Base-by-base conservation (phyloP, 1,139 yeast species). In the Hemisphaericaspora lyxosophila region DNA sequence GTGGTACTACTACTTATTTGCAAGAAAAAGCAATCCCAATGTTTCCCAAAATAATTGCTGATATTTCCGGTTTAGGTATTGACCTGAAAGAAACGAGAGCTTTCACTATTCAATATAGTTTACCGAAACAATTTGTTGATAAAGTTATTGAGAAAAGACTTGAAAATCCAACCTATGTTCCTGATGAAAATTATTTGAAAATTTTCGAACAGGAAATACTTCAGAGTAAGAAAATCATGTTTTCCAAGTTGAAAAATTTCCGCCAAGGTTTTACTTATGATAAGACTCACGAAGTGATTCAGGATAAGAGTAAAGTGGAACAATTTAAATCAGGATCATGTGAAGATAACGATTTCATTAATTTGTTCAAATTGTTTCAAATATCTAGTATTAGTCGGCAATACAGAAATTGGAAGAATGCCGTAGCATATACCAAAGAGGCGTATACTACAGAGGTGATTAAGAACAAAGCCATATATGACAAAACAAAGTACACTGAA, bases 1-100 rank as follows among this genome's bases (percentile, higher is more conserved):
- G 80, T 48, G 78, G 83, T 0, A 65, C 82, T 17, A 88, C 97
- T 0, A 74, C 83, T 0, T 92, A 92, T 54, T 71, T 85, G 24
- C 92, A 95, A 0, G 87, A 84, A 39, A 65, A 71, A 2, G 72
- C 72, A 1, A 67, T 79, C 0, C 67, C 79, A 42, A 83, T 92
- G 94, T 67, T 92, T 6, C 97, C 97, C 0, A 52, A 60, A 9
- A 54, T 69, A 1, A 64, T 85, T 40, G 69, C 84, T 4, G 58
- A 72, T 4, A 48, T 69, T 5, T 70, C 82, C 22, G 88, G 85
- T 7, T 61, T 87, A 30, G 90, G 90, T 3, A 62, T 60, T 2
- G 59, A 67, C 19, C 63, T 66, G 1, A 49, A 54, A 8, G 54
- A 59, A 9, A 60, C 71, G 0, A 71, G 85, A 6, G 75, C 68